Evolutionary conservation across 192 early-diverging fungal genomes (phyloP), one percentile per base, ranked within the genome.

Genomic region (Backusella circina): DNA sequence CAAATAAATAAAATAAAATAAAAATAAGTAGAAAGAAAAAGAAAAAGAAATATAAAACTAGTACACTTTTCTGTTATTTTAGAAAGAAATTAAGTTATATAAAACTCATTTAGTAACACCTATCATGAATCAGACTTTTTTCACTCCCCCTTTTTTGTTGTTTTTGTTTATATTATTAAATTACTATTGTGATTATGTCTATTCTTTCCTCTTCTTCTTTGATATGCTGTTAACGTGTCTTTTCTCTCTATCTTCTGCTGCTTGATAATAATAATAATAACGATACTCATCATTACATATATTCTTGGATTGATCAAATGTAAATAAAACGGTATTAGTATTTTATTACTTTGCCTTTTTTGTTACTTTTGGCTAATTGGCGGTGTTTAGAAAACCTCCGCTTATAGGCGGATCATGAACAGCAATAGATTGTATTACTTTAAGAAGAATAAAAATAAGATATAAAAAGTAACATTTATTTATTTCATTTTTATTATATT

Each of bases 81-180:
- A 57, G 51, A 26, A 61, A 61, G 54, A 61, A 61, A 61, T 61
- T 61, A 61, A 61, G 54, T 61, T 61, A 61, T 61, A 61, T 61
- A 61, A n/a, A 61, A 61, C 54, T 61, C 54, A 61, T 61, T 61
- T 26, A 61, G 54, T 61, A 28, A 8, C 54, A 61, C 54, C 54
- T 61, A 61, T 61, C 54, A 61, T 61, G 54, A 28, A 28, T 61
- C 54, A 61, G 54, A 28, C 26, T 23, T 61, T 57, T 61, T 61
- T 61, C 23, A 26, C 26, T 28, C 21, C 4, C 41, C 54, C 26
- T 28, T 28, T 28, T 23, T 61, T 61, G 26, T 28, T 61, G 5
- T 28, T 61, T 26, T 61, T 61, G 12, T 61, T 28, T 26, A 3
- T 44, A 61, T 61, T 61, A 28, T 47, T 47, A 47, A 47, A 47